These are phyloP conservation scores for Dianthus caryophyllus DNA, from an alignment of 148 eudicot genomes.

Conservation along the genomic window DNA sequence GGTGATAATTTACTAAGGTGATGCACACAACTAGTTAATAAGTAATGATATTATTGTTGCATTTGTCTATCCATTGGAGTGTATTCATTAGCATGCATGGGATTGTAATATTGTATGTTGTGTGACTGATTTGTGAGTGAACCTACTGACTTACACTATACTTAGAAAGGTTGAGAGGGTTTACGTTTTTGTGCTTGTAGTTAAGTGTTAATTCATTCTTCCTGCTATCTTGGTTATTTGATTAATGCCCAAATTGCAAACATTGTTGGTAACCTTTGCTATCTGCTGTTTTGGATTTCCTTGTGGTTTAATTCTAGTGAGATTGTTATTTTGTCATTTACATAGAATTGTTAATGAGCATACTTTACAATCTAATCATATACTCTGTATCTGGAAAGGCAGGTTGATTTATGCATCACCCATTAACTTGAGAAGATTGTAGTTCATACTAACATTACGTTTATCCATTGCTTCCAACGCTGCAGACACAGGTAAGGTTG, in stretches of 20 bases:
- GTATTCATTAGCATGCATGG: neutral
- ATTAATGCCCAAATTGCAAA: neutral
- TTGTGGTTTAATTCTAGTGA: neutral
- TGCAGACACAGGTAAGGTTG: conserved; percentile 93
- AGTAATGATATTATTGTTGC: neutral
- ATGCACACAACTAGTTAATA: neutral
- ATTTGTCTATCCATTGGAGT: neutral
- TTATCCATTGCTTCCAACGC: neutral
- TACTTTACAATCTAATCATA: neutral
- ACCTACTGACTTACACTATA: neutral
- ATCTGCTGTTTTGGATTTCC: neutral
- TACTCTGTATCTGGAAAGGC: neutral
- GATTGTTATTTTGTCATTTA: neutral
- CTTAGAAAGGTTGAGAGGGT: neutral
- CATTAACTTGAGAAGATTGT: neutral
- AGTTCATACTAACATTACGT: conserved; percentile 3
- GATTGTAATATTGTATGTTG: neutral
- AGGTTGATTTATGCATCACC: conserved; percentile 3
- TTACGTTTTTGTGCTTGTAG: neutral
- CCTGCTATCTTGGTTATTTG: neutral
- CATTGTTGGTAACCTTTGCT: neutral
- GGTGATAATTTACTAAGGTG: neutral
- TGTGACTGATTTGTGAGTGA: neutral
- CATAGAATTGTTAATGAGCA: neutral
- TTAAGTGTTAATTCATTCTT: conserved; percentile 2